Evolutionary conservation across 1,284 basidiomycete genomes (phyloP).

Genomic region (Neonothopanus nambi): DNA sequence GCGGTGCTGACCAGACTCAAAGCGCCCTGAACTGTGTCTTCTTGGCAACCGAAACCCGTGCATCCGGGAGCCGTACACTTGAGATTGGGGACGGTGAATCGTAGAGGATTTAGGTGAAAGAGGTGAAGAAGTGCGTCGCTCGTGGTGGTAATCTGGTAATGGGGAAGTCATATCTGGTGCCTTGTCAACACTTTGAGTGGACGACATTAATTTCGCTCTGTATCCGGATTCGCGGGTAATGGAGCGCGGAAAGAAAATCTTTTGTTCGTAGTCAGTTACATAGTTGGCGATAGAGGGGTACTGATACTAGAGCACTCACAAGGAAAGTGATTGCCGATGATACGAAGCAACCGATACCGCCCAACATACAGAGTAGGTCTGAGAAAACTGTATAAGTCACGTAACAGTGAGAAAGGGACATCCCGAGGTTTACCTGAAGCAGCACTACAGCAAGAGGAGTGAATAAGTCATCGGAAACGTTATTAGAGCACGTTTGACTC

Average conservation of each 20-base stretch:
- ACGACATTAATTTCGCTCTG: constrained; percentile 36
- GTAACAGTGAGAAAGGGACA: constrained; percentile 37
- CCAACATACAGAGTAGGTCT: constrained; percentile 70
- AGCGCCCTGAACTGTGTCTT: too few relatives aligned
- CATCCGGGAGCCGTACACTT: not conserved
- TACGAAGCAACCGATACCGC: constrained; percentile 68
- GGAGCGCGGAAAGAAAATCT: constrained; percentile 79
- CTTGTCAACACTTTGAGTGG: constrained; percentile 26
- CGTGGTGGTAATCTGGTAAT: constrained; percentile 27
- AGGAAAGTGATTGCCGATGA: constrained; percentile 75
- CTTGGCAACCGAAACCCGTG: constrained; percentile 15
- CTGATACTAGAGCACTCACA: constrained; percentile 48
- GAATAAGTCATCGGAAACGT: not conserved
- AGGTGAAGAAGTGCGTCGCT: constrained; percentile 19
- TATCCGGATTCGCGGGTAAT: constrained; percentile 63
- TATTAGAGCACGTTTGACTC: constrained; percentile 31
- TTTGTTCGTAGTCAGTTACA: not conserved
- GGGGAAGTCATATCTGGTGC: constrained; percentile 23
- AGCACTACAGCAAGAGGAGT: constrained; percentile 7
- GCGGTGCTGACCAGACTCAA: too few relatives aligned
- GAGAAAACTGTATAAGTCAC: constrained; percentile 9
- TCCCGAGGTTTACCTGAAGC: constrained; percentile 35
- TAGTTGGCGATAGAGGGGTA: not conserved
- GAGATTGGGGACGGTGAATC: not conserved
- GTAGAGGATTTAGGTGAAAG: constrained; percentile 7